Evolutionary conservation across 176 grass and related monocot genomes (phyloP), one percentile per base, ranked within the genome.

Genomic region (Melocanna baccifera): DNA sequence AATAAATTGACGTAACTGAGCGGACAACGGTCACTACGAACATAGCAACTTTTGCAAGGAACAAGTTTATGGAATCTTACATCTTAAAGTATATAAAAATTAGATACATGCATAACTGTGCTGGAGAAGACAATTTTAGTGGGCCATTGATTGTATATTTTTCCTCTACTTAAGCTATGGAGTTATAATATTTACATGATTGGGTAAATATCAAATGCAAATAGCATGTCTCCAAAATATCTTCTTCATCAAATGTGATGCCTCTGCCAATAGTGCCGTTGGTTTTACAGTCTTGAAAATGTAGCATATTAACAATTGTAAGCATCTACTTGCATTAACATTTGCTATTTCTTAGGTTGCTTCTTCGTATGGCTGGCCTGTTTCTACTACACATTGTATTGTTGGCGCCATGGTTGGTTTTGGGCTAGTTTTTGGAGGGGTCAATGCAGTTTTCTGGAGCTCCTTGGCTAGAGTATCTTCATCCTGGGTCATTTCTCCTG

Each of bases 341-440:
- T 23, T 12, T 73, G 22, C 22, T 86, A 47, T 70, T 91, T 86
- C 42, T 78, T 86, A 95, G 96, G 96, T 99, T 79, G 93, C 96
- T 92, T 99, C 96, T 7, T 99, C 86, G 63, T 99, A 90, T 36
- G 96, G 96, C 46, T 99, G 90, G 96, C 96, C 96, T 55, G 96
- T 99, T 26, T 96, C 96, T 83, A 99, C 96, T 73, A 99, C 96
- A 53, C 96, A 99, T 70, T 99, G 96, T 86, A 99, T 99, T 23
- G 90, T 96, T 42, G 96, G 96, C 28, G 96, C 96, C n/a, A 99
- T 99, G 96, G 96, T 99, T 63, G 96, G 93, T 66, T 99, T 99
- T 74, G 96, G 93, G n/a, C 74, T 99, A 20, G 89, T 83, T 18
- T 94, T 89, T 79, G 96, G 96, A 63, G 96, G 96, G 22, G 76